Conservation (phyloP, 2,329 filamentous ascomycete species). For the Stromatinia cepivora region DNA sequence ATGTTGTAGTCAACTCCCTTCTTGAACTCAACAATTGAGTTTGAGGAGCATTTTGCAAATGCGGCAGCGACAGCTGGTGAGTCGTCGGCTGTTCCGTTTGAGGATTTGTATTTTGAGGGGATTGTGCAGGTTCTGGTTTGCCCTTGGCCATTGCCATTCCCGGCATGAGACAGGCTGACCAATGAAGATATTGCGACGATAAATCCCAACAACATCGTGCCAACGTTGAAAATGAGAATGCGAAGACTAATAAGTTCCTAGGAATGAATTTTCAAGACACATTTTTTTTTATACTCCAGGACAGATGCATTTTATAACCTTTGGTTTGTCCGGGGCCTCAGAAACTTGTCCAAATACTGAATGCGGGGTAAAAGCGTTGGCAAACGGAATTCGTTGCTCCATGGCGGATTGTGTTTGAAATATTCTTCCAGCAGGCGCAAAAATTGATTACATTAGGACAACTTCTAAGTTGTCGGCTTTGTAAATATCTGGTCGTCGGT, state of each 20-base stretch:
- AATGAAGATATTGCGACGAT: neutral
- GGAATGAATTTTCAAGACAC: neutral
- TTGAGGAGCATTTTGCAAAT: constrained; percentile 43
- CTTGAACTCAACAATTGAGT: constrained; percentile 44
- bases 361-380: neutral
- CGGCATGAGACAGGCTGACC: neutral
- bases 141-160: neutral
- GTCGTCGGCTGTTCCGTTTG: constrained; percentile 45
- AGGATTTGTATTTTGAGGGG: constrained; percentile 33
- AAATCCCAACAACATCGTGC: neutral
- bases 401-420: constrained; percentile 3
- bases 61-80: constrained; percentile 44
- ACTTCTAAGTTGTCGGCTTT: neutral
- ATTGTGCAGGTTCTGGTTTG: constrained; percentile 23
- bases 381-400: constrained; percentile 10
- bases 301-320: constrained; percentile 2
- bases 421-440: constrained; percentile 1
- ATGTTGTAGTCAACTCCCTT: constrained; percentile 47
- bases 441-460: neutral
- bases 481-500: neutral
- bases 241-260: neutral
- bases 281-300: no score
- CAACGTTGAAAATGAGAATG: neutral
- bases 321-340: neutral
- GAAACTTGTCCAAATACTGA: neutral